Evolutionary conservation across 1,284 basidiomycete genomes (phyloP).

Genomic region (Omphalotus olearius): DNA sequence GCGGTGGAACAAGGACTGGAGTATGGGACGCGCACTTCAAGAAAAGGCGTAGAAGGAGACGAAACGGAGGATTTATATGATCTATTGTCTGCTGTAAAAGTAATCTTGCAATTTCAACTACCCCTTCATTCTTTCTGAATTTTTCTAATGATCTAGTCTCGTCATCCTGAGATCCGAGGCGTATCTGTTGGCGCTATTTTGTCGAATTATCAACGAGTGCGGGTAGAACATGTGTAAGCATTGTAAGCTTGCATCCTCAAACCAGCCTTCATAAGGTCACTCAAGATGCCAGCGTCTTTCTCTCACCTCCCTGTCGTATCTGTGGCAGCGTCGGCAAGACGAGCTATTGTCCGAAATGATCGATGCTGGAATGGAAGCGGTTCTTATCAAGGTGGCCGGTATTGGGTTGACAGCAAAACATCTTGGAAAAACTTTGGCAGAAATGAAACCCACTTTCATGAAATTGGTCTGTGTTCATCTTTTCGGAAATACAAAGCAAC

Average conservation of each 20-base stretch:
- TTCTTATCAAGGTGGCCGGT: slow-evolving; percentile 96
- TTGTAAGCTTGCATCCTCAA: not conserved
- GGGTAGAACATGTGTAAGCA: slow-evolving; percentile 94
- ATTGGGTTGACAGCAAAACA: slow-evolving; percentile 81
- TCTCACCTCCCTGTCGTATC: slow-evolving; percentile 80
- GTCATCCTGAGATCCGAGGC: slow-evolving; percentile 82
- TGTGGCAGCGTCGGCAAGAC: slow-evolving; percentile 92
- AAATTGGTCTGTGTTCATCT: slow-evolving; percentile 55
- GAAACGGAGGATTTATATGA: slow-evolving; percentile 94
- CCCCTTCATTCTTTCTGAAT: slow-evolving; percentile 4
- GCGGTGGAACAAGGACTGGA: slow-evolving; percentile 82
- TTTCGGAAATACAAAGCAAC: not conserved
- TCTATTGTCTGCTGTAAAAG: slow-evolving; percentile 80
- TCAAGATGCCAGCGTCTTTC: slow-evolving; percentile 72
- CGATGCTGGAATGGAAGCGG: slow-evolving; percentile 69
- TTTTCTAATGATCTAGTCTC: slow-evolving; percentile 37
- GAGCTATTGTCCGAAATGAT: slow-evolving; percentile 89
- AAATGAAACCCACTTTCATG: slow-evolving; percentile 73
- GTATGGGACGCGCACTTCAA: slow-evolving; percentile 68
- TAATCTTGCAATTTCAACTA: slow-evolving; percentile 25
- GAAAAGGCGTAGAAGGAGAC: slow-evolving; percentile 67
- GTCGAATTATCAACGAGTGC: slow-evolving; percentile 94
- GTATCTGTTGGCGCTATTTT: slow-evolving; percentile 96
- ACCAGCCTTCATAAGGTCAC: slow-evolving; percentile 5
- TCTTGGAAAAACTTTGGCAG: slow-evolving; percentile 73